A percentile compares a stretch with the other conserved stretches of the same genome.
Evolutionary conservation across 2,329 filamentous ascomycete species (phyloP).

Genomic region (Scortechinia acanthostroma): DNA sequence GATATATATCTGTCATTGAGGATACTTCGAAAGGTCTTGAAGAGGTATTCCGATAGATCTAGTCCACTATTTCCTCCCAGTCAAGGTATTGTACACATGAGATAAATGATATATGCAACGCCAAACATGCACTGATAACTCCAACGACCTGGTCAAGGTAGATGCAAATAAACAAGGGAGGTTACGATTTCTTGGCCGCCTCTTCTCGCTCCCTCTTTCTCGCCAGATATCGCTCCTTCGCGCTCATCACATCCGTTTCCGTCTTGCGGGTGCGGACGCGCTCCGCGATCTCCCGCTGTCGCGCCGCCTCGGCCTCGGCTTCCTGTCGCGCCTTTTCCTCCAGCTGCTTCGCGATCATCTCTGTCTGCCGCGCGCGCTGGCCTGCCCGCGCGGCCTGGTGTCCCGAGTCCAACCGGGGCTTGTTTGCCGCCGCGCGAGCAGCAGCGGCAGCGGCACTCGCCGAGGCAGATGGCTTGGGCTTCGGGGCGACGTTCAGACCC

Average conservation of each 20-base stretch:
- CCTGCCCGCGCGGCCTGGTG: conserved; percentile 25
- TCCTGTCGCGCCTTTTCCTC: conserved; percentile 44
- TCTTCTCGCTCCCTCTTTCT: conserved; percentile 40
- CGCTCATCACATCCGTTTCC: conserved; percentile 45
- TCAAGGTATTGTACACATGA: background rate
- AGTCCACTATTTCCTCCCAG: too few relatives aligned
- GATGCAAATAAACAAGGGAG: background rate
- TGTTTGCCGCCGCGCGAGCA: conserved; percentile 5
- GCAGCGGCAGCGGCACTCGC: conserved; percentile 10
- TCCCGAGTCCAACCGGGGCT: conserved; percentile 8
- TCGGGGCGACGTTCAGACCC: conserved; percentile 51
- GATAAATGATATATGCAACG: background rate
- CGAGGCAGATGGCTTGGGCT: conserved; percentile 28
- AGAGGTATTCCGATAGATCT: too few relatives aligned
- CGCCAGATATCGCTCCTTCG: conserved; percentile 52
- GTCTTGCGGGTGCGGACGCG: conserved; percentile 51
- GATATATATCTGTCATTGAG: too few relatives aligned
- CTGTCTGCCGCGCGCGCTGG: conserved; percentile 45
- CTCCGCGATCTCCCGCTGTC: conserved; percentile 40
- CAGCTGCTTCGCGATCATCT: conserved; percentile 52
- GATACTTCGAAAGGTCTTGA: too few relatives aligned
- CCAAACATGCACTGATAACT: too few relatives aligned
- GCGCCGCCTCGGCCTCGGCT: conserved; percentile 46
- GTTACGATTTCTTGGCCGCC: conserved; percentile 16
- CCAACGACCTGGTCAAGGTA: too few relatives aligned